A percentile compares a stretch with the other conserved stretches of the same genome.
These are phyloP conservation scores for Colletotrichum tabaci DNA, from an alignment of 2,329 filamentous ascomycete genomes.

Conservation along the genomic window DNA sequence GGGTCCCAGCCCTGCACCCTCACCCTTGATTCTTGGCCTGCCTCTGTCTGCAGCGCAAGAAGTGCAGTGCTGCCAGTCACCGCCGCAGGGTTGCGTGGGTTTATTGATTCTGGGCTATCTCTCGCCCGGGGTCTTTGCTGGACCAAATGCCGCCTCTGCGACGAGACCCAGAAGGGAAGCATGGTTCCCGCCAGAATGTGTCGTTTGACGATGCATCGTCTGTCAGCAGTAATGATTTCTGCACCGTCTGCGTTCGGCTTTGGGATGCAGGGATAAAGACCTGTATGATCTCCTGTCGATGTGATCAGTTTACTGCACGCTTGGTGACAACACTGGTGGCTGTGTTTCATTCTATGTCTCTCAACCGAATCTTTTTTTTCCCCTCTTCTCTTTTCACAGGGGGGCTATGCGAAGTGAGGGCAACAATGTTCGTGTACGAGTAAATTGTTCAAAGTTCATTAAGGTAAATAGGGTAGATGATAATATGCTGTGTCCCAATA, in stretches of 20 bases:
- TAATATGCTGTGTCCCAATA: background rate
- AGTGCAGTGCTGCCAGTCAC: background rate
- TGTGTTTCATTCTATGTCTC: no score
- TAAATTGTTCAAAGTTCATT: conserved; percentile 21
- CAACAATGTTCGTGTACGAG: background rate
- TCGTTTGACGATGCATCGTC: background rate
- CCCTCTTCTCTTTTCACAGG: no score
- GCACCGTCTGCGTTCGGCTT: conserved; percentile 22
- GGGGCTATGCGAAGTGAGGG: no score
- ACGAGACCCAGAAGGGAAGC: background rate
- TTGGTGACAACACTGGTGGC: background rate
- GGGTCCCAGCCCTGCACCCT: background rate
- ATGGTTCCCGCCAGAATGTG: background rate
- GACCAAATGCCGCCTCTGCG: conserved; percentile 7
- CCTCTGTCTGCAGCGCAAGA: background rate
- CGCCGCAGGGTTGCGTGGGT: conserved; percentile 33
- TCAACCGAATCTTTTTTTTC: no score
- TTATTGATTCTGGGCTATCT: conserved; percentile 22
- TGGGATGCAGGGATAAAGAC: conserved; percentile 15
- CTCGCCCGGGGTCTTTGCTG: conserved; percentile 4
- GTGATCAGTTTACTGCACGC: background rate
- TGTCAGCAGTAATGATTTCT: conserved; percentile 13
- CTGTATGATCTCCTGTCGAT: background rate
- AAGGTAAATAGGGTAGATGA: background rate
- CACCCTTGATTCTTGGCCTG: conserved; percentile 24